Percentiles rank a stretch among this genome's conserved stretches.
phyloP scores from a whole-genome alignment of 2,329 filamentous ascomycete species.

The Karstenula rhodostoma region DNA sequence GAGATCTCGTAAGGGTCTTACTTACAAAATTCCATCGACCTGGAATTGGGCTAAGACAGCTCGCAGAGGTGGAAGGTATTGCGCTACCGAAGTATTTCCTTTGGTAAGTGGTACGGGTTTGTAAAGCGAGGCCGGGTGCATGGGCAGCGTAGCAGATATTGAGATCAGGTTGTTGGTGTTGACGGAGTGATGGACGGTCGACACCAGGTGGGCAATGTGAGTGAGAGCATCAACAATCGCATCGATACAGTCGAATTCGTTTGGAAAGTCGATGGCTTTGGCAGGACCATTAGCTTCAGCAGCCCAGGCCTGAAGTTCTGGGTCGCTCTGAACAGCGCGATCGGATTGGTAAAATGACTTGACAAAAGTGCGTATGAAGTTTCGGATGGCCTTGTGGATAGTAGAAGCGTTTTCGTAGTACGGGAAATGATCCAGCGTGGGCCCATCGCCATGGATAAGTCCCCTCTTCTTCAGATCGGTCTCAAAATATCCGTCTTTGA shows the following conservation, averaged over 20 bases:
- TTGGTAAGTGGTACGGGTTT: slow-evolving; percentile 27
- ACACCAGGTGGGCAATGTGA: slow-evolving; percentile 9
- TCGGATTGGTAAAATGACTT: slow-evolving; percentile 55
- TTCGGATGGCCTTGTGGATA: slow-evolving; percentile 48
- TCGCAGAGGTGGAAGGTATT: slow-evolving; percentile 45
- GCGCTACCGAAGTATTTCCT: slow-evolving; percentile 47
- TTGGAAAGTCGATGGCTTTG: slow-evolving; percentile 15
- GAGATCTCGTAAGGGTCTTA: slow-evolving; percentile 33
- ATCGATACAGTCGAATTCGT: background rate
- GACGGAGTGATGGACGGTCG: slow-evolving; percentile 11
- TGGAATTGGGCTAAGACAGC: slow-evolving; percentile 26
- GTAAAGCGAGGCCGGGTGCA: slow-evolving; percentile 16
- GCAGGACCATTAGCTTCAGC: slow-evolving; percentile 14
- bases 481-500: slow-evolving; percentile 52
- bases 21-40: slow-evolving; percentile 39
- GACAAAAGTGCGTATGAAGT: slow-evolving; percentile 55
- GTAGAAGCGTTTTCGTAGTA: slow-evolving; percentile 55
- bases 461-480: slow-evolving; percentile 51
- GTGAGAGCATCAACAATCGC: slow-evolving; percentile 12
- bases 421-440: slow-evolving; percentile 53
- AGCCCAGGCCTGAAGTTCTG: slow-evolving; percentile 57
- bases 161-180: slow-evolving; percentile 13
- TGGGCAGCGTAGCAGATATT: slow-evolving; percentile 51
- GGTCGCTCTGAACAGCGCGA: slow-evolving; percentile 45
- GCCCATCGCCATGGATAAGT: slow-evolving; percentile 51